A percentile compares a stretch with the other conserved stretches of the same genome.
Conservation (phyloP, 2,329 filamentous ascomycete species). For the Paracamarosporium sp. region DNA sequence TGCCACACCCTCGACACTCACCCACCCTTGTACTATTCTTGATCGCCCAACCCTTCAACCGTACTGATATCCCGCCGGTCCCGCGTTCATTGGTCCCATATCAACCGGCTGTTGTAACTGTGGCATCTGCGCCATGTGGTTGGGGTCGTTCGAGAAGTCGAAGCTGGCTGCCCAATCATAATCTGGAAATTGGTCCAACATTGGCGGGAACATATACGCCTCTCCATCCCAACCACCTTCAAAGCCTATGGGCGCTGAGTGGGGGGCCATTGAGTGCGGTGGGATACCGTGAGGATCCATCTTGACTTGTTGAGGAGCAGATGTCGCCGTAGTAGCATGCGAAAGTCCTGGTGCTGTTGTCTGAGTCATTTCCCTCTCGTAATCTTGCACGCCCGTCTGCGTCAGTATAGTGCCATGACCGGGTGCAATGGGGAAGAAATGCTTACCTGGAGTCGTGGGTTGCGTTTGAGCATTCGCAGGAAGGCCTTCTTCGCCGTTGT, state of each 20-base stretch:
- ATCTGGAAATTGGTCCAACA: slow-evolving; percentile 46
- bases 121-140: slow-evolving; percentile 31
- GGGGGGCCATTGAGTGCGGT: slow-evolving; percentile 25
- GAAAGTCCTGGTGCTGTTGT: slow-evolving; percentile 6
- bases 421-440: not conserved
- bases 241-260: slow-evolving; percentile 31
- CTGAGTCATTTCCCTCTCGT: slow-evolving; percentile 13
- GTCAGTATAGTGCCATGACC: slow-evolving; percentile 14
- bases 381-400: slow-evolving; percentile 22
- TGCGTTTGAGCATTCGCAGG: slow-evolving; percentile 28
- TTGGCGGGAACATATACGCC: slow-evolving; percentile 36
- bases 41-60: slow-evolving; percentile 12
- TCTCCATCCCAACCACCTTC: slow-evolving; percentile 32
- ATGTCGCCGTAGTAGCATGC: slow-evolving; percentile 12
- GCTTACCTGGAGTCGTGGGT: slow-evolving; percentile 38
- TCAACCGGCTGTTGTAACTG: slow-evolving; percentile 9
- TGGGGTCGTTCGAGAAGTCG: slow-evolving; percentile 38
- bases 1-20: not conserved
- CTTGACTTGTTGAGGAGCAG: slow-evolving; percentile 24
- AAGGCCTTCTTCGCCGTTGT: slow-evolving; percentile 38
- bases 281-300: slow-evolving; percentile 32
- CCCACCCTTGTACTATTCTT: not conserved
- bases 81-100: slow-evolving; percentile 9
- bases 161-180: slow-evolving; percentile 48
- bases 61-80: slow-evolving; percentile 35